Conservation (phyloP, 208 protist species). For the Trypanosoma platydactyli region DNA sequence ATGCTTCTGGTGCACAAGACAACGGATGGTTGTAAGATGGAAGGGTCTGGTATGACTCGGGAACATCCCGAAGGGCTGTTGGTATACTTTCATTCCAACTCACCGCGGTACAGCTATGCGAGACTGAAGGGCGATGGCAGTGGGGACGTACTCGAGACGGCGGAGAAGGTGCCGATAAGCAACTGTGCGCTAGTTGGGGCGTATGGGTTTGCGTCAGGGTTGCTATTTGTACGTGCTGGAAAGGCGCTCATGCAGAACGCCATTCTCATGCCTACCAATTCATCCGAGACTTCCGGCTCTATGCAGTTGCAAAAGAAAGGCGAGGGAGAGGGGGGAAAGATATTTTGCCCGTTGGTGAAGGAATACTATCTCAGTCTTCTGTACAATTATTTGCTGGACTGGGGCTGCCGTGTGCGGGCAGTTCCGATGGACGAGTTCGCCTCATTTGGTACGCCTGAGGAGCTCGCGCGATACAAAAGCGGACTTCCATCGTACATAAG, state of each 20-base stretch:
- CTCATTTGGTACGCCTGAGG: slow-evolving; percentile 14
- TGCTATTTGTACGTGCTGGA: background rate
- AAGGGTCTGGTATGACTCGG: too few relatives aligned
- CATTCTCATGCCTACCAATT: background rate
- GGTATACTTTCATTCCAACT: slow-evolving; percentile 3
- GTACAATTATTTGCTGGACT: slow-evolving; percentile 4
- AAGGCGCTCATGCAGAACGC: background rate
- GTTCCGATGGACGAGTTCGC: slow-evolving; percentile 9
- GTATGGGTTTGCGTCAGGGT: slow-evolving; percentile 2
- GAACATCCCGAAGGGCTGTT: too few relatives aligned
- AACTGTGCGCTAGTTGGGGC: slow-evolving; percentile 1
- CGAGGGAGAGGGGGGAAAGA: background rate
- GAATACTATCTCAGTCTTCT: slow-evolving; percentile 8
- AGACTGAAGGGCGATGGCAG: background rate
- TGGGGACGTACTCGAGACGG: slow-evolving; percentile 5
- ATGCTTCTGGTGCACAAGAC: too few relatives aligned
- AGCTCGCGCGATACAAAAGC: background rate
- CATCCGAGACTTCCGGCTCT: background rate
- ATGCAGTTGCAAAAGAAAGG: background rate
- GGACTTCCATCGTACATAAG: slow-evolving; percentile 2
- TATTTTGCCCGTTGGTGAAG: background rate
- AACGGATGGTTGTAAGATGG: too few relatives aligned
- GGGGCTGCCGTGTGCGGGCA: background rate
- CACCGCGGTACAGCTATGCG: slow-evolving; percentile 5
- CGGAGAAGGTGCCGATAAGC: slow-evolving; percentile 2